Conservation (phyloP, 352 stramenopile species). For the Globisporangium recalcitrans region DNA sequence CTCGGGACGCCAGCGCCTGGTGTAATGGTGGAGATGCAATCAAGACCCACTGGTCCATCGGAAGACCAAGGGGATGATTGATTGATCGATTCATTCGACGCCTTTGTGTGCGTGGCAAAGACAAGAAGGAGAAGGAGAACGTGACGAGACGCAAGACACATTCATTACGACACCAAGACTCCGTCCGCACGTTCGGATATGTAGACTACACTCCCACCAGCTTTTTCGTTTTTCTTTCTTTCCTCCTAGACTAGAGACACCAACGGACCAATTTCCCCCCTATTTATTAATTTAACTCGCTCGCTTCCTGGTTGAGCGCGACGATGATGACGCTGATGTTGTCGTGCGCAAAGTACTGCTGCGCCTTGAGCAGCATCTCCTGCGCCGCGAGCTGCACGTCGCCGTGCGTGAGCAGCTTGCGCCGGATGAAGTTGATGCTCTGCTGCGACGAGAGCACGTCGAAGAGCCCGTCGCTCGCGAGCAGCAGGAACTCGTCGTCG, state of each 20-base stretch:
- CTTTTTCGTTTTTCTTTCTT: not conserved
- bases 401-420: constrained; percentile 83
- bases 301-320: constrained; percentile 60
- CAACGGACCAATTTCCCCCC: not conserved
- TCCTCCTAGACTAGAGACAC: not conserved
- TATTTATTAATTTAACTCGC: constrained; percentile 20
- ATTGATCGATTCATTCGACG: not conserved
- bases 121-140: not conserved
- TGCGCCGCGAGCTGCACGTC: constrained; percentile 87
- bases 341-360: constrained; percentile 88
- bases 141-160: constrained; percentile 4
- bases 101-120: not conserved
- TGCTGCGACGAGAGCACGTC: constrained; percentile 89
- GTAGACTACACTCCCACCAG: not conserved
- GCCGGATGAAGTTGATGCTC: constrained; percentile 87
- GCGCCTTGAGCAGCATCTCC: constrained; percentile 83
- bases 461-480: constrained; percentile 90
- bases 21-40: too few species aligned
- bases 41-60: constrained; percentile 11
- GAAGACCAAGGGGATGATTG: constrained; percentile 11
- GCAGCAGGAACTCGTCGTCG: constrained; percentile 87
- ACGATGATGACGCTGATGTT: constrained; percentile 90
- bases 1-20: constrained; percentile 22
- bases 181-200: not conserved
- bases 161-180: constrained; percentile 2